Conservation (phyloP, 2,329 filamentous ascomycete genomes). For the Phialophora verrucosa region DNA sequence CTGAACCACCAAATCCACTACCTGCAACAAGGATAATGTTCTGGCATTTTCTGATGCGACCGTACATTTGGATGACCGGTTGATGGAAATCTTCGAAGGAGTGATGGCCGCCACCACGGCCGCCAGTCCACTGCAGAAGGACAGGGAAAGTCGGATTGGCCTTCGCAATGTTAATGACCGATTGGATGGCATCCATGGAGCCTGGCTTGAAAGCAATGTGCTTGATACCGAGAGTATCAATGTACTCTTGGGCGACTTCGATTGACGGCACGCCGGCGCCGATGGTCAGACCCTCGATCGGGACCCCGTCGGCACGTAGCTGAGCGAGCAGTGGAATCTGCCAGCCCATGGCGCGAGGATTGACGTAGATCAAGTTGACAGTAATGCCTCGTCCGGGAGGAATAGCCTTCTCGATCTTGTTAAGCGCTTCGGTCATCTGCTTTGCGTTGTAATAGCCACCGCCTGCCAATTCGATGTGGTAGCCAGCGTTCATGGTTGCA, state of each 20-base stretch:
- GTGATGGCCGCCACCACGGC: conserved; percentile 90
- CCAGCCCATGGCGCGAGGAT: conserved; percentile 87
- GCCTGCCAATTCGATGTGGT: conserved; percentile 87
- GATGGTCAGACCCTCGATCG: conserved; percentile 90
- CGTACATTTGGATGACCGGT: conserved; percentile 89
- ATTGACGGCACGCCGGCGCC: conserved; percentile 93
- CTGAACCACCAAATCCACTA: conserved; percentile 86
- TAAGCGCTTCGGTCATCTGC: conserved; percentile 80
- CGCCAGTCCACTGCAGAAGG: conserved; percentile 92
- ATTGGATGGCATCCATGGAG: conserved; percentile 83
- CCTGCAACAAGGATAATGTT: conserved; percentile 91
- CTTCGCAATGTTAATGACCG: conserved; percentile 89
- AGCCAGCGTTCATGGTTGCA: conserved; percentile 92
- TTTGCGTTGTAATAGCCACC: conserved; percentile 87
- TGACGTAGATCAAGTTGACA: conserved; percentile 90
- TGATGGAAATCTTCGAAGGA: conserved; percentile 96
- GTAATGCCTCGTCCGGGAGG: conserved; percentile 86
- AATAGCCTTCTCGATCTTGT: conserved; percentile 82
- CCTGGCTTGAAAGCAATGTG: conserved; percentile 95
- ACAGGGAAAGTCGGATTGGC: conserved; percentile 94
- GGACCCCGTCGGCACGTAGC: conserved; percentile 81
- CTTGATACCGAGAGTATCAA: conserved; percentile 88
- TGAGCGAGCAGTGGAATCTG: conserved; percentile 84
- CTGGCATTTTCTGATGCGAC: conserved; percentile 79
- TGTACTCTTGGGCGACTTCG: conserved; percentile 91